Percentiles rank a stretch among this genome's conserved stretches.
These are phyloP conservation scores for Wallacemonas sp. DNA, from an alignment of 208 protist species.

Conservation along the genomic window DNA sequence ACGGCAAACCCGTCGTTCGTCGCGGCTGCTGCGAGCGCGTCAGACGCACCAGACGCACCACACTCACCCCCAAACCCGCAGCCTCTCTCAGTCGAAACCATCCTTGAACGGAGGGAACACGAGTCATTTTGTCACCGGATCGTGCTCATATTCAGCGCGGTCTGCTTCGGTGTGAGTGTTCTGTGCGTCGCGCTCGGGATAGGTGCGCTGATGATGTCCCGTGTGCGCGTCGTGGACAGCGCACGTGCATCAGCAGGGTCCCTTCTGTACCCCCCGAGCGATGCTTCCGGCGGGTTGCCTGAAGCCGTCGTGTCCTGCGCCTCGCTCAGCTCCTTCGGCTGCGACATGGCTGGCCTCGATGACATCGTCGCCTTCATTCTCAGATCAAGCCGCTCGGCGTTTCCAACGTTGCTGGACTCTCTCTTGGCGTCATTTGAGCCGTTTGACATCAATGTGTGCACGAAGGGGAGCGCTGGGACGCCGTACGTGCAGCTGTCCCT, in stretches of 20 bases:
- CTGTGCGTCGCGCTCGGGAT: not conserved
- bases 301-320: not conserved
- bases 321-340: not conserved
- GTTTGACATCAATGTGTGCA: not conserved
- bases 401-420: not conserved
- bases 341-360: not conserved
- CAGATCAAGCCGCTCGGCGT: not conserved
- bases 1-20: too few species aligned
- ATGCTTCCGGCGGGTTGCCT: not conserved
- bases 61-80: not conserved
- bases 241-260: not conserved
- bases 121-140: not conserved
- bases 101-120: not conserved
- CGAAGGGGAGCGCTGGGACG: not conserved
- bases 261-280: not conserved
- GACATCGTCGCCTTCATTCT: not conserved
- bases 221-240: not conserved
- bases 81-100: not conserved
- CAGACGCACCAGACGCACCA: too few species aligned
- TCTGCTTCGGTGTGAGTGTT: not conserved
- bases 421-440: not conserved
- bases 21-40: not conserved
- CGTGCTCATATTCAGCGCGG: not conserved
- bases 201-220: slow-evolving; percentile 5
- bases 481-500: not conserved